phyloP scores from a whole-genome alignment of 768 basidiomycete species.

The Xerocomellus amylosporus region DNA sequence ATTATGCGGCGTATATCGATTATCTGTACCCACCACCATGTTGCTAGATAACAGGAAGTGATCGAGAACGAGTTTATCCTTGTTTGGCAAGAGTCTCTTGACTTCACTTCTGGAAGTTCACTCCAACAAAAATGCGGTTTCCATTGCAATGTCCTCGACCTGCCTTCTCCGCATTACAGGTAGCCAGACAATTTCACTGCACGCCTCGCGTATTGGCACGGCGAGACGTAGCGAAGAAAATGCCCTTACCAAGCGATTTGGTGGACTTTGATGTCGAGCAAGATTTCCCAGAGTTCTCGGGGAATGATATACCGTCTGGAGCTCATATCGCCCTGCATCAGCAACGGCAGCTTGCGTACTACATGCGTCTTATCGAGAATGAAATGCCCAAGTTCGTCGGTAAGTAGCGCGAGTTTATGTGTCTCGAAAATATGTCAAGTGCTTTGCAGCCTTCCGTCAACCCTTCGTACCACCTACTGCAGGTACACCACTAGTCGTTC shows the following conservation, averaged over 20 bases:
- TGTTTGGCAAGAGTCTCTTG: constrained; percentile 21
- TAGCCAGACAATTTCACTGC: constrained; percentile 24
- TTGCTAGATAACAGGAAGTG: background rate
- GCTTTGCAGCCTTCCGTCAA: constrained; percentile 68
- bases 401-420: constrained; percentile 34
- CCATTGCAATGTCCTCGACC: constrained; percentile 17
- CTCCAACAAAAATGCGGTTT: constrained; percentile 19
- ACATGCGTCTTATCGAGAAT: constrained; percentile 82
- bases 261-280: constrained; percentile 38
- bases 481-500: constrained; percentile 60
- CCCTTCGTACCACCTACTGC: constrained; percentile 68
- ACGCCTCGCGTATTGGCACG: constrained; percentile 20
- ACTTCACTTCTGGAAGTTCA: background rate
- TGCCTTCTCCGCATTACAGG: constrained; percentile 5
- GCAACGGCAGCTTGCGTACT: constrained; percentile 70
- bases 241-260: constrained; percentile 41
- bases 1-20: background rate
- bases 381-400: constrained; percentile 87
- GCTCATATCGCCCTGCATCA: constrained; percentile 74
- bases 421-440: constrained; percentile 6
- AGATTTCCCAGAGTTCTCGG: constrained; percentile 27
- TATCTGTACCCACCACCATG: constrained; percentile 51
- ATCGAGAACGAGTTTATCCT: constrained; percentile 18
- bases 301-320: constrained; percentile 62
- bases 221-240: constrained; percentile 17